Evolutionary conservation across 371 early-diverging fungal genomes (phyloP), one percentile per base, ranked within the genome.

Genomic region (Haplosporangium sp.): DNA sequence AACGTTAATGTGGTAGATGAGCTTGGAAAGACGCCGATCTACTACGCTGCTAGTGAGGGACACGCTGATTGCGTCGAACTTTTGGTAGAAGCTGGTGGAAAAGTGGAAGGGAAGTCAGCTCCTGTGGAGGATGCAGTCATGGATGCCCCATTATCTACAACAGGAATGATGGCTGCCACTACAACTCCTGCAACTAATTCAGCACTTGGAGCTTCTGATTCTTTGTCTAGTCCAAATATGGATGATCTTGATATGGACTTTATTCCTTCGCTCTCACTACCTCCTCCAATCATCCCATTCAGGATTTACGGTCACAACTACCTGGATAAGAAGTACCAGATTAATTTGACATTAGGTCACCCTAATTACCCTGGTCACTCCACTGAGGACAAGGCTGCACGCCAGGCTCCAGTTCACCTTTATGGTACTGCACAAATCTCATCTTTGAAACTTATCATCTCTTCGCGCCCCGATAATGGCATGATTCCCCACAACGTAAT

Each of bases 281-380:
- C 99, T 4, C 99, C 99, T n/a, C 99, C 99, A 9, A 95, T 98
- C 61, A 94, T 98, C 47, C 98, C 99, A 2, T 95, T 97, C 88
- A 89, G 97, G 27, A 95, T 96, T 63, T 97, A 97, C 77, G 98
- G 98, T n/a, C 97, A 98, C 88, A 96, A 94, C 75, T 97, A 96
- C 71, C 84, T 97, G 10, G 96, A 96, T 74, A 91, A 93, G 73
- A 94, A 95, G 68, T 90, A 89, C 64, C 77, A 77, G 63, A 50
- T 81, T 72, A 75, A 75, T 68, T 11, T 75, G 48, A 69, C 65
- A 13, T 56, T 75, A n/a, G 75, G 75, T 19, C 77, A 65, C 19
- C 77, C 77, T 42, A 68, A 69, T 52, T 77, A 72, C 72, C 65
- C 69, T 17, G 71, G 63, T 7, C 67, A 67, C 35, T 19, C 44